These are phyloP conservation scores for Colletotrichum camelliae DNA, from an alignment of 2,329 filamentous ascomycete species.

Conservation along the genomic window DNA sequence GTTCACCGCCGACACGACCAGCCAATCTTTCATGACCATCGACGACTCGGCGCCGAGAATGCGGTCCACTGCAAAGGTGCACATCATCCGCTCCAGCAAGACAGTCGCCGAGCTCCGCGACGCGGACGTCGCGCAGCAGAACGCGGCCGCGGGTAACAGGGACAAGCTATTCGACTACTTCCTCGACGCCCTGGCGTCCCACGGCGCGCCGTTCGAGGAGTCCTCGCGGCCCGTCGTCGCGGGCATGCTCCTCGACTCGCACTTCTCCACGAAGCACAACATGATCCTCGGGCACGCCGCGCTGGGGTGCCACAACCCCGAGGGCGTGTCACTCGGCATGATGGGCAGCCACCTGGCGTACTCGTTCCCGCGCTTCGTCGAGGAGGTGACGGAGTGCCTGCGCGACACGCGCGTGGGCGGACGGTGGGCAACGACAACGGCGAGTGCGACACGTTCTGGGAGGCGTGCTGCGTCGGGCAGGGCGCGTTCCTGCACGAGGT, in stretches of 20 bases:
- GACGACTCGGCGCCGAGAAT: background rate
- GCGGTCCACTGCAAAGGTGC: conserved; percentile 62
- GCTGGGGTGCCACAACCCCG: conserved; percentile 56
- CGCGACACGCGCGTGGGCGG: conserved; percentile 40
- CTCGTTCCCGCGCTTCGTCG: conserved; percentile 72
- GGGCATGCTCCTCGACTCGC: conserved; percentile 72
- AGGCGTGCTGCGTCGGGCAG: conserved; percentile 59
- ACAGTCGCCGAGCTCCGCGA: conserved; percentile 71
- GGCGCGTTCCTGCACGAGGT: conserved; percentile 76
- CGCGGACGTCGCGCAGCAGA: conserved; percentile 69
- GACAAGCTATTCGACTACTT: conserved; percentile 55
- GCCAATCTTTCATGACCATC: conserved; percentile 30
- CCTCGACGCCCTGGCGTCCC: conserved; percentile 49
- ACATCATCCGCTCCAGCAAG: conserved; percentile 69
- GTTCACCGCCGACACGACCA: conserved; percentile 72
- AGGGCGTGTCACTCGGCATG: conserved; percentile 69
- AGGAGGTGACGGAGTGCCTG: conserved; percentile 64
- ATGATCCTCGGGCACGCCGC: conserved; percentile 72
- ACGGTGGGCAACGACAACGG: conserved; percentile 46
- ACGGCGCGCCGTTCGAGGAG: conserved; percentile 35
- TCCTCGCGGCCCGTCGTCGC: conserved; percentile 67
- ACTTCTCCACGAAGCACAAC: conserved; percentile 65
- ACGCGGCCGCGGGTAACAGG: conserved; percentile 58
- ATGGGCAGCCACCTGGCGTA: conserved; percentile 76
- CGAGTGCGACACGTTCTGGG: conserved; percentile 47